Conservation (phyloP, 1,284 basidiomycete genomes). For the Microbotryum intermedium region DNA sequence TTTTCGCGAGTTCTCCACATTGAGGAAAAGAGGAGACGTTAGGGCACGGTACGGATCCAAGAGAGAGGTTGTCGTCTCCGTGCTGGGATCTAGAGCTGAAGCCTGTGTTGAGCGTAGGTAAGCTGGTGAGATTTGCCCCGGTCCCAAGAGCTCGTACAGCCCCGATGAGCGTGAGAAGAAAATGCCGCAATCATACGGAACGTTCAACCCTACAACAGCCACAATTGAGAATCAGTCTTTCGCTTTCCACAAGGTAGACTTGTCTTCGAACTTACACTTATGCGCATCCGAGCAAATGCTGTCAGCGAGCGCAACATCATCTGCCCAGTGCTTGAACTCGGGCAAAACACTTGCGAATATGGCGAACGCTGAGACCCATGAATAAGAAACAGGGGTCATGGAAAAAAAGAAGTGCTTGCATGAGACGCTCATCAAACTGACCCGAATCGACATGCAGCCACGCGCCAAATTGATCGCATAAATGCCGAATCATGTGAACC, state of each 20-base stretch:
- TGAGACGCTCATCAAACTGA: slow-evolving; percentile 22
- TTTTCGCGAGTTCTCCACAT: slow-evolving; percentile 46
- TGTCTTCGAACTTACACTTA: slow-evolving; percentile 35
- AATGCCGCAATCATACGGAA: slow-evolving; percentile 48
- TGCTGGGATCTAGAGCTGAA: neutral
- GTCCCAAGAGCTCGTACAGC: slow-evolving; percentile 42
- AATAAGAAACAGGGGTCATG: neutral
- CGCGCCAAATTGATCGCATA: slow-evolving; percentile 42
- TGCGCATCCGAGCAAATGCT: slow-evolving; percentile 44
- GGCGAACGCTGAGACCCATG: slow-evolving; percentile 42
- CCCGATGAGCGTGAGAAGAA: slow-evolving; percentile 42
- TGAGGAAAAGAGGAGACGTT: slow-evolving; percentile 42
- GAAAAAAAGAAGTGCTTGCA: neutral
- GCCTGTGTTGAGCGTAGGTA: slow-evolving; percentile 36
- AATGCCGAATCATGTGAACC: slow-evolving; percentile 32
- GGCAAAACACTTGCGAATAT: slow-evolving; percentile 44
- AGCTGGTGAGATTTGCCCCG: slow-evolving; percentile 39
- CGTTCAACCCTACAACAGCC: slow-evolving; percentile 33
- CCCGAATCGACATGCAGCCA: slow-evolving; percentile 50
- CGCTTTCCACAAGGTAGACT: neutral
- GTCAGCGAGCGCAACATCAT: slow-evolving; percentile 44
- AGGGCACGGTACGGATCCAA: slow-evolving; percentile 25
- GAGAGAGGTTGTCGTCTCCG: neutral
- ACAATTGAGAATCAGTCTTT: neutral
- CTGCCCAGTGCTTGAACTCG: slow-evolving; percentile 37